A percentile compares a stretch with the other conserved stretches of the same genome.
Conservation (phyloP, 106 monocot genomes). For the Ottelia alismoides region DNA sequence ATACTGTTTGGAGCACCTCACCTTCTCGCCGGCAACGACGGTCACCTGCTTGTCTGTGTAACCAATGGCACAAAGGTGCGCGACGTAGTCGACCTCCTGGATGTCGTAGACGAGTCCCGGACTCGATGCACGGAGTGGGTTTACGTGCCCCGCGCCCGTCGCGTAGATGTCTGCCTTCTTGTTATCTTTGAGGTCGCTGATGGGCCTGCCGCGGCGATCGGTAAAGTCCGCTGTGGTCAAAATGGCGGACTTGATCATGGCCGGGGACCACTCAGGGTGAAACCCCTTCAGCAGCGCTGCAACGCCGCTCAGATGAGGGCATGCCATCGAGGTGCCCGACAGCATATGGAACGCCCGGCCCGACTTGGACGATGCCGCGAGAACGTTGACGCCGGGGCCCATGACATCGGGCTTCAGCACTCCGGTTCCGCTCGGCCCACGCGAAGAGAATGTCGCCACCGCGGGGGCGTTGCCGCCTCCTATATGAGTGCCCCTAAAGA, state of each 20-base stretch:
- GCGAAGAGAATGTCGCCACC: constrained; percentile 9
- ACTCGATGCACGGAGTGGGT: background rate
- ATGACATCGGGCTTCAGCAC: constrained; percentile 37
- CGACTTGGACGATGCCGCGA: too few relatives aligned
- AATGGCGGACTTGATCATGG: constrained; percentile 30
- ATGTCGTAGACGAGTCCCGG: constrained; percentile 21
- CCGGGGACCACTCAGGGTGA: too few relatives aligned
- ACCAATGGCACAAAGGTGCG: constrained; percentile 10
- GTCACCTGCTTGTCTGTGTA: constrained; percentile 10
- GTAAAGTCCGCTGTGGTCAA: constrained; percentile 19
- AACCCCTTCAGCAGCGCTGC: too few relatives aligned
- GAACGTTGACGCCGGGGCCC: constrained; percentile 32
- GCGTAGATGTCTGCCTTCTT: constrained; percentile 1
- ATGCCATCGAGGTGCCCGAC: background rate
- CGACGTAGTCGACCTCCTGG: constrained; percentile 2
- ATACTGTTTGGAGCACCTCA: constrained; percentile 3
- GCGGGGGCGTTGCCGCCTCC: background rate
- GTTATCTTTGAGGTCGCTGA: too few relatives aligned
- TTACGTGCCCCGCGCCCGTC: constrained; percentile 15
- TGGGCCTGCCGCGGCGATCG: constrained; percentile 8
- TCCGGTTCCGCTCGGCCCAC: constrained; percentile 6
- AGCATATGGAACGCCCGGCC: constrained; percentile 17
- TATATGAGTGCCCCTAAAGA: constrained; percentile 1
- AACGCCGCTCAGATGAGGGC: too few relatives aligned
- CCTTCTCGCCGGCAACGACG: background rate